Percentiles rank a stretch among this genome's conserved stretches.
These are phyloP conservation scores for Fusarium udum DNA, from an alignment of 2,329 filamentous ascomycete species.

Conservation along the genomic window DNA sequence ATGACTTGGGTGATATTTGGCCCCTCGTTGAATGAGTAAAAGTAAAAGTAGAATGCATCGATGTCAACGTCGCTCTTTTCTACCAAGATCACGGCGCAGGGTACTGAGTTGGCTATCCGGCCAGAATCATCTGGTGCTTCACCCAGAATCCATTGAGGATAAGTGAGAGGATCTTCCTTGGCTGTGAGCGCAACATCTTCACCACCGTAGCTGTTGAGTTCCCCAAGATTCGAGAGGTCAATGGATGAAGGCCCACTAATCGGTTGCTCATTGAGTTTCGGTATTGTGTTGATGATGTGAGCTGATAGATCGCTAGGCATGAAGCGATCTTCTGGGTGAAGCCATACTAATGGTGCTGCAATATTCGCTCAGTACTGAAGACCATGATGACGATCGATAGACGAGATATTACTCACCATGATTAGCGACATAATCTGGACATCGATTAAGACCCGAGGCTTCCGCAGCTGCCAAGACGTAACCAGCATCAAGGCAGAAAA, in stretches of 20 bases:
- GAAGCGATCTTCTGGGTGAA: slow-evolving; percentile 47
- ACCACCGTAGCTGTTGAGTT: slow-evolving; percentile 36
- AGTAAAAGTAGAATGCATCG: slow-evolving; percentile 50
- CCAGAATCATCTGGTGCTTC: slow-evolving; percentile 37
- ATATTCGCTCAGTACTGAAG: neutral
- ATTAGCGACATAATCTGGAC: slow-evolving; percentile 45
- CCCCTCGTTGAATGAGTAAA: slow-evolving; percentile 48
- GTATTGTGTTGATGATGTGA: slow-evolving; percentile 45
- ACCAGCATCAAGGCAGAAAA: slow-evolving; percentile 1
- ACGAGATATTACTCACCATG: slow-evolving; percentile 40
- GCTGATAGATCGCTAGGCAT: slow-evolving; percentile 45
- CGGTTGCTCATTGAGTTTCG: slow-evolving; percentile 29
- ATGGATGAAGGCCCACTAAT: slow-evolving; percentile 34
- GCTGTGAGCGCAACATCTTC: slow-evolving; percentile 38
- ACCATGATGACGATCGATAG: neutral
- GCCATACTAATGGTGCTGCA: slow-evolving; percentile 47
- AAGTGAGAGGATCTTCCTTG: slow-evolving; percentile 41
- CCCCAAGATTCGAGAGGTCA: slow-evolving; percentile 44
- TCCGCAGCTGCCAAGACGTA: slow-evolving; percentile 16
- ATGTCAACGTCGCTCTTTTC: slow-evolving; percentile 41
- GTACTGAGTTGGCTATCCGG: slow-evolving; percentile 39
- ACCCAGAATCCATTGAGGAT: slow-evolving; percentile 44
- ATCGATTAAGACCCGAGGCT: slow-evolving; percentile 9
- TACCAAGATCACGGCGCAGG: slow-evolving; percentile 46
- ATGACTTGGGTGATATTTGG: slow-evolving; percentile 47